Conservation (phyloP, 805 yeast genomes). For the Monosporozyma aquatica region DNA sequence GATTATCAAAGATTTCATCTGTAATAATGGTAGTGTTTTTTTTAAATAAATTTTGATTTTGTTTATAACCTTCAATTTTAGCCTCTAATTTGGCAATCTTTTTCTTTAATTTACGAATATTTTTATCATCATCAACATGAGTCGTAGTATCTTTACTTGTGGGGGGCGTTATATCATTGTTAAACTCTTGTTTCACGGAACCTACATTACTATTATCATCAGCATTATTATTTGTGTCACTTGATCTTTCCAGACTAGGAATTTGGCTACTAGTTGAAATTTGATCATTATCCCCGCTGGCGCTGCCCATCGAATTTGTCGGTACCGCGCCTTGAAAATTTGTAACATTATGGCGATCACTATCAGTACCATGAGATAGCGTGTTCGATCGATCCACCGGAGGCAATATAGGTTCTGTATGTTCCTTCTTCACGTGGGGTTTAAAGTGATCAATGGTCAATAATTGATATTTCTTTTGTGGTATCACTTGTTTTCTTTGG, state of each 20-base stretch:
- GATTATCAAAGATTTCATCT: slow-evolving; percentile 8
- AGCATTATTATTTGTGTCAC: no score
- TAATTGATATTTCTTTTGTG: background rate
- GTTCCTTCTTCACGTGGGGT: background rate
- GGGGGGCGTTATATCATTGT: background rate
- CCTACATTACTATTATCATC: background rate
- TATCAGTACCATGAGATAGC: no score
- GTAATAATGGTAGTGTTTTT: slow-evolving; percentile 3
- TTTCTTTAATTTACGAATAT: background rate
- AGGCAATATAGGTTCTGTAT: background rate
- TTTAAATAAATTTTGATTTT: slow-evolving; percentile 5
- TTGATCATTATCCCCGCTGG: no score
- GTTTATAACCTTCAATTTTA: slow-evolving; percentile 3
- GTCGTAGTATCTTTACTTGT: background rate
- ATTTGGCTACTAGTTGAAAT: no score
- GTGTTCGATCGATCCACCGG: no score
- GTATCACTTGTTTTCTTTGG: background rate
- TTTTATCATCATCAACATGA: background rate
- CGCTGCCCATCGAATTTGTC: no score
- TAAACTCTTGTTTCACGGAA: background rate
- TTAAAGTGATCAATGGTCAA: background rate
- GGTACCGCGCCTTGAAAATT: background rate
- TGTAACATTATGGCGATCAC: no score
- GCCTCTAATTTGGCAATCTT: slow-evolving; percentile 2
- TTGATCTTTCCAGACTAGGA: no score